Base-by-base conservation (phyloP, 2,329 filamentous ascomycete species). In the Calonectria hawksworthii region DNA sequence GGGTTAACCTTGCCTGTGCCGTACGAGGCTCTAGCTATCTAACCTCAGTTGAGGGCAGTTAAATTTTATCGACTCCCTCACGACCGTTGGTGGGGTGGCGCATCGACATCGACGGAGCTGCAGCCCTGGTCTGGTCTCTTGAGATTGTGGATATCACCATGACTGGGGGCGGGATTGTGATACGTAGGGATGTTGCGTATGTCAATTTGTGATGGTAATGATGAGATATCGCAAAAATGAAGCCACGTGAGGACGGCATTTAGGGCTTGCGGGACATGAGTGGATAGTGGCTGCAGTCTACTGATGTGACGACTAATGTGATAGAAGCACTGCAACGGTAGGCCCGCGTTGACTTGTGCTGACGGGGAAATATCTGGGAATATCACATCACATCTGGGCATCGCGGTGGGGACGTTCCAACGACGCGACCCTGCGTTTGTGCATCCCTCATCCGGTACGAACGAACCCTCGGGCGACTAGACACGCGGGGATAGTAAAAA, bases 1-100 rank as follows among this genome's bases (percentile, higher is more conserved):
- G 71, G 71, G 26, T 52, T 26, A 66, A 66, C 66, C 66, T 61
- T 66, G 71, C 26, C 47, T 73, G 36, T 59, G 56, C 65, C 59
- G 59, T 51, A 34, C 47, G 41, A 56, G 41, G 51, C 63, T 30
- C 50, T 41, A 21, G n/a, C 23, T 30, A 47, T 69, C 56, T 38
- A 68, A 63, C 26, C 61, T 47, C 66, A 54, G 64, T 52, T 23
- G 38, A 63, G 70, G 64, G 18, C 28, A 18, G 34, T 34, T 34
- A 30, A 51, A 54, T 44, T 52, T 61, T 41, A 61, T 52, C 47
- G 64, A 41, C 23, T 32, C 65, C 44, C 50, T 50, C 59, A 38
- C 9, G 26, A 64, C 59, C 66, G 71, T 69, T 69, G 71, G 34
- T 52, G n/a, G 21, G n/a, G 56, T 68, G 34, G 44, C 41, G 52